These are phyloP conservation scores for Bauhinia variegata DNA, from an alignment of 306 rosid genomes.

Conservation along the genomic window DNA sequence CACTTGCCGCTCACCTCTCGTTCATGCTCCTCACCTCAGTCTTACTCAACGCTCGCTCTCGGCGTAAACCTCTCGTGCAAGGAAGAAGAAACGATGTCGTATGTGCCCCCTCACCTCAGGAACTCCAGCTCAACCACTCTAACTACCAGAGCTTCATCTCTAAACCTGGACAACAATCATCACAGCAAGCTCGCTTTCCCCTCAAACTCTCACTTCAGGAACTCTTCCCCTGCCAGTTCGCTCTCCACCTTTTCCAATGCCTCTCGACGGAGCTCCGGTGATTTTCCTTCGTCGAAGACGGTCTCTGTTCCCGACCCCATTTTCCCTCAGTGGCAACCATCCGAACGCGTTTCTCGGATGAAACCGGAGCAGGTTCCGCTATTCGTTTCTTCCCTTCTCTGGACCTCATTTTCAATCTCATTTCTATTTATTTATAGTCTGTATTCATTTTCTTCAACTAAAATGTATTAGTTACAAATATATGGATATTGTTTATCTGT, in stretches of 20 bases:
- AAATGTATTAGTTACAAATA: conserved; percentile 20
- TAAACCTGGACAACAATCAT: conserved; percentile 47
- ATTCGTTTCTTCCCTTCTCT: background rate
- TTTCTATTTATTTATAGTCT: background rate
- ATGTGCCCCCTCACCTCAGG: conserved; percentile 83
- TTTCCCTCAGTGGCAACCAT: conserved; percentile 73
- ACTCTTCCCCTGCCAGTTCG: conserved; percentile 29
- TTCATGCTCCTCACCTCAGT: background rate
- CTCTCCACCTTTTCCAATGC: conserved; percentile 40
- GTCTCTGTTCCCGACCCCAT: conserved; percentile 50
- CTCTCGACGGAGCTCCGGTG: conserved; percentile 59
- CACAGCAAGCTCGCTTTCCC: conserved; percentile 57
- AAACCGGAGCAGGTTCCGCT: conserved; percentile 61
- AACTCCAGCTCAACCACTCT: conserved; percentile 53
- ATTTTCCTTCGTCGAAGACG: conserved; percentile 35
- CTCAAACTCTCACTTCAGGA: conserved; percentile 37
- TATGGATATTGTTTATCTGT: conserved; percentile 1
- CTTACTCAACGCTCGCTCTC: background rate
- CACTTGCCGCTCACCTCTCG: conserved; percentile 19
- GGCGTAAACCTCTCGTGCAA: background rate
- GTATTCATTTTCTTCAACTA: background rate
- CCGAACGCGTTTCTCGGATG: conserved; percentile 83
- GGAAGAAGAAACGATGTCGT: conserved; percentile 70
- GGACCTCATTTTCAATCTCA: background rate
- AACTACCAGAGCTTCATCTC: conserved; percentile 43